Evolutionary conservation across 2,329 filamentous ascomycete genomes (phyloP).

Genomic region (Penicillium rolfsii): DNA sequence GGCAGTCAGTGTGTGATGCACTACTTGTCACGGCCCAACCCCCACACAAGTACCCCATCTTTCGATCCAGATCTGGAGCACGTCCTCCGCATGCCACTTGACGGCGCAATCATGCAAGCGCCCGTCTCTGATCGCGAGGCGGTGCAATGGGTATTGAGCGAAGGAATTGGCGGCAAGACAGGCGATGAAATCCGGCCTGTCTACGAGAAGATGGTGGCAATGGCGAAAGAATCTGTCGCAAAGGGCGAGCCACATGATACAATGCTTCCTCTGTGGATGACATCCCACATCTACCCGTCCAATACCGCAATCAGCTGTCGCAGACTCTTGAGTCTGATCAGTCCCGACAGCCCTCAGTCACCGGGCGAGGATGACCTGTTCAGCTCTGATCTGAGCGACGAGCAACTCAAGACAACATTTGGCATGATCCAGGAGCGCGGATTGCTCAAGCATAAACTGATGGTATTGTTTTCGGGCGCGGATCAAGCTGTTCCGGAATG

Average conservation of each 20-base stretch:
- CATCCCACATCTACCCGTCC: constrained; percentile 36
- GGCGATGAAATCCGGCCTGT: constrained; percentile 29
- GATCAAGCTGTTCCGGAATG: constrained; percentile 52
- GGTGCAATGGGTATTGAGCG: constrained; percentile 45
- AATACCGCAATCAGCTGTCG: constrained; percentile 56
- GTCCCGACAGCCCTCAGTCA: constrained; percentile 55
- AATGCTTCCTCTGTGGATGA: constrained; percentile 41
- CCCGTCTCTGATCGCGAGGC: constrained; percentile 77
- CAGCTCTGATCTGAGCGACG: constrained; percentile 69
- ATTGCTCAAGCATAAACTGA: constrained; percentile 45
- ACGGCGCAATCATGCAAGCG: constrained; percentile 79
- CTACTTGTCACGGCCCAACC: constrained; percentile 57
- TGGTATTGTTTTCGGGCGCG: constrained; percentile 53
- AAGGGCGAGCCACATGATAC: constrained; percentile 31
- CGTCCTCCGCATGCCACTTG: constrained; percentile 57
- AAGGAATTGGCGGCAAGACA: constrained; percentile 32
- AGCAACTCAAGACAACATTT: constrained; percentile 65
- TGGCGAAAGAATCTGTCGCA: constrained; percentile 35
- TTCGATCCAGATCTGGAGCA: constrained; percentile 38
- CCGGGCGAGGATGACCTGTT: constrained; percentile 84
- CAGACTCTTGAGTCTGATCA: constrained; percentile 62
- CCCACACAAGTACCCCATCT: constrained; percentile 34
- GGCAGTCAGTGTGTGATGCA: constrained; percentile 71
- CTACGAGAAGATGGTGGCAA: constrained; percentile 38
- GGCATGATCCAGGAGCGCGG: constrained; percentile 49